A percentile compares a stretch with the other conserved stretches of the same genome.
Conservation (phyloP, 1,139 yeast genomes). For the Yamadazyma dendronema region DNA sequence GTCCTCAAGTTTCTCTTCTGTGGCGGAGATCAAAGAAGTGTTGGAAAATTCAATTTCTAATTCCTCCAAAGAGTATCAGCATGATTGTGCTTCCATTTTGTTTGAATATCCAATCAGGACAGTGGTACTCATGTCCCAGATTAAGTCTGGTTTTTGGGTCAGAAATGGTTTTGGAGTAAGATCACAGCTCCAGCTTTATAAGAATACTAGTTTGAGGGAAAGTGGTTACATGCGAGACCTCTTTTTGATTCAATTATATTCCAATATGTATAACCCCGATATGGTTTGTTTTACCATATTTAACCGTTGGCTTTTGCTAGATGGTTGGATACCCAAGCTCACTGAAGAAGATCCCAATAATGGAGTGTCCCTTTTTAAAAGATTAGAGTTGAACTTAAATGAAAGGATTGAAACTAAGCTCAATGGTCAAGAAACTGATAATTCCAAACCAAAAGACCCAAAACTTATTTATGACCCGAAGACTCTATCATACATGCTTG, state of each 20-base stretch:
- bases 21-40: slow-evolving; percentile 18
- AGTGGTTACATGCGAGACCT: slow-evolving; percentile 78
- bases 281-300: slow-evolving; percentile 59
- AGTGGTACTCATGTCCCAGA: slow-evolving; percentile 54
- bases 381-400: slow-evolving; percentile 1
- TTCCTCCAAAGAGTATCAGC: neutral
- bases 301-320: slow-evolving; percentile 70
- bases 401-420: slow-evolving; percentile 1
- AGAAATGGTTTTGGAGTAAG: slow-evolving; percentile 66
- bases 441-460: neutral
- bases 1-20: slow-evolving; percentile 34
- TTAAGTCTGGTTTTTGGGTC: slow-evolving; percentile 60
- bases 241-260: slow-evolving; percentile 65
- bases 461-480: slow-evolving; percentile 39
- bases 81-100: slow-evolving; percentile 22
- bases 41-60: slow-evolving; percentile 14
- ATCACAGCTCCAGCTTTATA: slow-evolving; percentile 77
- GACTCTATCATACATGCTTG: slow-evolving; percentile 60
- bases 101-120: slow-evolving; percentile 80
- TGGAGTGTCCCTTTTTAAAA: slow-evolving; percentile 1
- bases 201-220: slow-evolving; percentile 80
- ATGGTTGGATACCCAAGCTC: slow-evolving; percentile 31
- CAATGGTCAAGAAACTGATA: neutral
- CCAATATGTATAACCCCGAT: slow-evolving; percentile 58
- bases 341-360: slow-evolving; percentile 1